Conservation (phyloP, 2,329 filamentous ascomycete species). For the Pseudomassariella vexata region DNA sequence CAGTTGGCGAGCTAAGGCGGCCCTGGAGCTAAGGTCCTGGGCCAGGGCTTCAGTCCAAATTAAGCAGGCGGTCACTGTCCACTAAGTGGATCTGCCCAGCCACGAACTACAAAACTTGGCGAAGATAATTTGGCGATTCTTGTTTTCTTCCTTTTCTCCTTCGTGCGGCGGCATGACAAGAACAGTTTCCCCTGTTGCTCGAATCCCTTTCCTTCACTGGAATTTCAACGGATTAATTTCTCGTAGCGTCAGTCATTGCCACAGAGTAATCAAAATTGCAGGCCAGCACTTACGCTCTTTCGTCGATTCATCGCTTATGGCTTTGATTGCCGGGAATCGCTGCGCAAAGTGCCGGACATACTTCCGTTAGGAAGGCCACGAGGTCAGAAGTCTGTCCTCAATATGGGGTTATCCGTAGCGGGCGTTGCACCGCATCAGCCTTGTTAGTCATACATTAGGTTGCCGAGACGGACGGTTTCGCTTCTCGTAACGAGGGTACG, state of each 20-base stretch:
- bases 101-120: slow-evolving; percentile 2
- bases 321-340: slow-evolving; percentile 22
- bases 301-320: slow-evolving; percentile 19
- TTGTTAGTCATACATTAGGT: too few species aligned
- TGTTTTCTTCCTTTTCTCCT: slow-evolving; percentile 52
- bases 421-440: too few species aligned
- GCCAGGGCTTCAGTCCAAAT: too few species aligned
- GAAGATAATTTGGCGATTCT: slow-evolving; percentile 5
- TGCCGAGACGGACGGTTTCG: too few species aligned
- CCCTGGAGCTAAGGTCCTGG: too few species aligned
- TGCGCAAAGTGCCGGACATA: slow-evolving; percentile 50
- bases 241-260: slow-evolving; percentile 71
- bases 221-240: slow-evolving; percentile 45
- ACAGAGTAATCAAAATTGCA: slow-evolving; percentile 67
- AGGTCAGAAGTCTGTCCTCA: too few species aligned
- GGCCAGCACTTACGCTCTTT: slow-evolving; percentile 19
- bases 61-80: too few species aligned
- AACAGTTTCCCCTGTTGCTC: slow-evolving; percentile 76
- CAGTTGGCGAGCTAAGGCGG: too few species aligned
- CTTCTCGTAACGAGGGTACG: too few species aligned
- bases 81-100: too few species aligned
- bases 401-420: too few species aligned
- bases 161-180: slow-evolving; percentile 76
- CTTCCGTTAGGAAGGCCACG: too few species aligned
- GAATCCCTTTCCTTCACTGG: slow-evolving; percentile 47